Conservation (phyloP, 345 rosid species). For the Dovyalis caffra region DNA sequence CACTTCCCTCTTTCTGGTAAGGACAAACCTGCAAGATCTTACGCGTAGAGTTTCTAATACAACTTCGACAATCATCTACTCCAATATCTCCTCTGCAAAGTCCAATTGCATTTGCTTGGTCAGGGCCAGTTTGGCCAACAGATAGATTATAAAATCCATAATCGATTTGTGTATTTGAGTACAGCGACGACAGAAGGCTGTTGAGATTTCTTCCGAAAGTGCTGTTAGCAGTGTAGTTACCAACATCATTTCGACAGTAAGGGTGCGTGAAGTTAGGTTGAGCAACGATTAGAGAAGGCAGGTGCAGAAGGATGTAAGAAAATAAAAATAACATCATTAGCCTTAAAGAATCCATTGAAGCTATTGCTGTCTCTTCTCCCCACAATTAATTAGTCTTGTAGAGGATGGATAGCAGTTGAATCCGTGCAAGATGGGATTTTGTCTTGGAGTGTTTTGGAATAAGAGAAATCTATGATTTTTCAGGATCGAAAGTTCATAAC, state of each 20-base stretch:
- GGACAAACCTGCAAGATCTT: constrained; percentile 18
- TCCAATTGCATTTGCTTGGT: constrained; percentile 20
- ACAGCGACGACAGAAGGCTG: constrained; percentile 9
- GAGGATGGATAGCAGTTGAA: not conserved
- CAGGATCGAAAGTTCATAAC: no score
- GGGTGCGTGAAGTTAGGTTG: not conserved
- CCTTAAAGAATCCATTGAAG: not conserved
- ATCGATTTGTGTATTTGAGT: not conserved
- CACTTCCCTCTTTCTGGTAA: constrained; percentile 12
- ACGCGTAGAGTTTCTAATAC: not conserved
- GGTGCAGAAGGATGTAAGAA: not conserved
- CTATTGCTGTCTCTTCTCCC: not conserved
- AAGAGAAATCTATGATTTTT: no score
- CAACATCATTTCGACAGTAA: not conserved
- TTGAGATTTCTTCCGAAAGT: constrained; percentile 18
- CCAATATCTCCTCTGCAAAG: constrained; percentile 22
- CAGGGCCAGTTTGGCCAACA: constrained; percentile 4
- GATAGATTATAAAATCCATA: constrained; percentile 18
- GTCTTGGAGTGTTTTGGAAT: no score
- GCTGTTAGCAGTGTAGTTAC: constrained; percentile 19
- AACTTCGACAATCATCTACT: not conserved
- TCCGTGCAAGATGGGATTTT: no score
- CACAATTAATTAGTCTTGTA: not conserved
- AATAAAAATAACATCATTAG: not conserved
- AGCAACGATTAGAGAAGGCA: constrained; percentile 6